Evolutionary conservation across 2,329 filamentous ascomycete species (phyloP), one percentile per base, ranked within the genome.

Genomic region (Colletotrichum tropicicola): DNA sequence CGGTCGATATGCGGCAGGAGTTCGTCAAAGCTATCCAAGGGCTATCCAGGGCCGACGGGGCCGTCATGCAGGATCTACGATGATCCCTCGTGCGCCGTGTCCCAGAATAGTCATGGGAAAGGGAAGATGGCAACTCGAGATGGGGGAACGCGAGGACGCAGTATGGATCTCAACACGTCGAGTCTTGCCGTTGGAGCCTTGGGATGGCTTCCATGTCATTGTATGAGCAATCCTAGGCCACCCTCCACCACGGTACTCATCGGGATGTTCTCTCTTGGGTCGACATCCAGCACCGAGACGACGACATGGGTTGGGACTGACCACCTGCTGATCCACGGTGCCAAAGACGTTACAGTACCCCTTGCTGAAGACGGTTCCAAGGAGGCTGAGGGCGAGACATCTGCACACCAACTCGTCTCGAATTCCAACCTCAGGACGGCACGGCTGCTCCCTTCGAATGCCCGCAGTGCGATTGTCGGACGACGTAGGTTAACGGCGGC

Each of bases 21-120:
- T 30, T 47, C 28, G n/a, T 55, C 28, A 7, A 37, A 45, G 19
- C 15, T 21, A 30, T 19, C 25, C 57, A 32, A 27, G 52, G 47
- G 39, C 28, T 23, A 27, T 19, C 30, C 54, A n/a, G 28, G 23
- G 30, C 9, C 13, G 39, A 37, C 25, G 49, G 49, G 15, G 27
- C 35, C 35, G 37, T 61, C 15, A 45, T 61, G 57, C 57, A 37
- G 49, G 23, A 49, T 27, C 35, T 15, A 61, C 57, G 43, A 60
- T 60, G 56, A 65, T 65, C 49, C 60, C 49, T 65, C 35, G 37
- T 32, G 41, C 23, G 19, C 30, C 23, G 54, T 45, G 37, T 39
- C 47, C 55, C 41, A 54, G 41, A 54, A 60, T 48, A 53, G 56
- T 23, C 27, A 60, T 53, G 61, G 30, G 45, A 47, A 41, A 63